Conservation (phyloP, 106 monocot species). For the Vanilla planifolia region DNA sequence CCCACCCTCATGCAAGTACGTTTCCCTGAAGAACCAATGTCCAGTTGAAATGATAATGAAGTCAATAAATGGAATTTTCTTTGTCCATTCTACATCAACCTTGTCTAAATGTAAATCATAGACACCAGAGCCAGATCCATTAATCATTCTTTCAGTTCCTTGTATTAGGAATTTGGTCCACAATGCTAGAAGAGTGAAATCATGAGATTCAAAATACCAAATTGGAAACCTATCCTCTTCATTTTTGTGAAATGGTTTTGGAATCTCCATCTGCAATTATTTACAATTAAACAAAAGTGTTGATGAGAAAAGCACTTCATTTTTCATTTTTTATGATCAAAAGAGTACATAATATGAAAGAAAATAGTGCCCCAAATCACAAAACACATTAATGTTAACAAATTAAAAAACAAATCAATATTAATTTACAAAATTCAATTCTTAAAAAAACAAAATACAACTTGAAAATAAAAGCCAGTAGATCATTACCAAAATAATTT, state of each 20-base stretch:
- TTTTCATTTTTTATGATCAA: too few species aligned
- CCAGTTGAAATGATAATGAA: slow-evolving; percentile 41
- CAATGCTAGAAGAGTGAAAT: slow-evolving; percentile 45
- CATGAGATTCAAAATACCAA: slow-evolving; percentile 45
- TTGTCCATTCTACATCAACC: slow-evolving; percentile 32
- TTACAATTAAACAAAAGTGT: neutral
- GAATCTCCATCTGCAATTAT: slow-evolving; percentile 43
- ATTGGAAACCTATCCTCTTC: slow-evolving; percentile 28
- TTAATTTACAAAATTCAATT: too few species aligned
- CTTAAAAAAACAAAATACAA: too few species aligned
- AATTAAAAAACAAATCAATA: too few species aligned
- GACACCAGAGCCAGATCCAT: slow-evolving; percentile 25
- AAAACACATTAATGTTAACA: too few species aligned
- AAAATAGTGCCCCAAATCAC: too few species aligned
- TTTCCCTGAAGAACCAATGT: slow-evolving; percentile 66
- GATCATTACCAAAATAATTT: too few species aligned
- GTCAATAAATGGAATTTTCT: slow-evolving; percentile 23
- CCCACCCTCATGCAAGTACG: slow-evolving; percentile 33
- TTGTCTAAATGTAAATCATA: slow-evolving; percentile 49
- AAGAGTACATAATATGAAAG: too few species aligned
- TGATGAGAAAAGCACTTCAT: too few species aligned
- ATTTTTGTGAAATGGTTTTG: slow-evolving; percentile 23
- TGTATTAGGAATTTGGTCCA: slow-evolving; percentile 51
- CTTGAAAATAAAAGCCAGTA: too few species aligned
- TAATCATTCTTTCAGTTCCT: slow-evolving; percentile 26